Base-by-base conservation (phyloP, 768 basidiomycete species). In the Boletus vermiculosoides region DNA sequence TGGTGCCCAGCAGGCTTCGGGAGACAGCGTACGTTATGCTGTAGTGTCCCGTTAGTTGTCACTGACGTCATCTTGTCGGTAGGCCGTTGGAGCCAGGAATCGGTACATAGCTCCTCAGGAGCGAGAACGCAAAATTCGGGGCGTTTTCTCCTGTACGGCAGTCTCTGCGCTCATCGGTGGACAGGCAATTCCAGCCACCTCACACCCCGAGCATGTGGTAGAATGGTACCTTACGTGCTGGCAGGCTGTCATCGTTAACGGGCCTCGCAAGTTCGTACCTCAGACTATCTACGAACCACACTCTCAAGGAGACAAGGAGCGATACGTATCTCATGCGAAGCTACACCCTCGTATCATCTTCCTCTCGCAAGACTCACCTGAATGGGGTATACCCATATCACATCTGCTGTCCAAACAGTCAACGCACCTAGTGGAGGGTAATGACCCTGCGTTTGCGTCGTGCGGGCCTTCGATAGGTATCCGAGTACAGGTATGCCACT, bases 381-480 rank as follows among this genome's bases (percentile, higher is more conserved):
- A 83, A 60, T 81, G 77, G 62, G 88, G 88, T 7, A 81, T 90
- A 59, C 73, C 79, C 4, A 69, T 89, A 52, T 63, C 67, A 28
- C 84, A 85, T 56, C 82, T 86, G 2, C 63, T 89, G 58, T 80
- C 82, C 65, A 81, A 76, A 51, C 77, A 79, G 45, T 80, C 81
- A 41, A 77, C 75, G 64, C 74, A 77, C 36, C 77, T 90, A 13
- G 64, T 63, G 16, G 73, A 76, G 31, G 80, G 83, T 11, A 82
- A 87, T 48, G 80, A 84, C 53, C 74, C 79, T 5, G 85, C 89
- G 49, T 87, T 89, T 55, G 73, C 80, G 59, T 79, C 81, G 4
- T 79, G 86, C 18, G 87, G 88, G 1, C 87, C 86, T 5, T 87
- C 86, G 37, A 82, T 90, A 39, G 86, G 86, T 1, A 84, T 90